These are phyloP conservation scores for Pelargonium cotyledonis DNA, from an alignment of 441 rosid genomes.

Conservation along the genomic window DNA sequence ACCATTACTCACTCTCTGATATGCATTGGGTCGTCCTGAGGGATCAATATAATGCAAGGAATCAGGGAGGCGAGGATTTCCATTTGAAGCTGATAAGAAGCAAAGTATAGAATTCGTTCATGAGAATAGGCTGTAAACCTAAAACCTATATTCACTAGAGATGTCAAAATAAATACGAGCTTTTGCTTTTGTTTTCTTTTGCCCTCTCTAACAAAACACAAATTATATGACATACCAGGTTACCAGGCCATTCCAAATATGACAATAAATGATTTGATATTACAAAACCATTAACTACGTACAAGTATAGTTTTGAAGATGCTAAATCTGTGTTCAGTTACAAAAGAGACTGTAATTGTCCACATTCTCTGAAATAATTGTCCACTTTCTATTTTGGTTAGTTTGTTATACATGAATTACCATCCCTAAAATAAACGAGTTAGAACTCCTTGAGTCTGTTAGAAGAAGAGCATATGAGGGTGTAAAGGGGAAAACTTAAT, in stretches of 20 bases:
- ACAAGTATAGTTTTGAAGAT: neutral
- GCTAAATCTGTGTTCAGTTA: neutral
- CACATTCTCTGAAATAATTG: no score
- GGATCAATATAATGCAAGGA: constrained; percentile 90
- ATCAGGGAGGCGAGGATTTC: constrained; percentile 92
- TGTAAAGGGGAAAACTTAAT: neutral
- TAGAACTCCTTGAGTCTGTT: no score
- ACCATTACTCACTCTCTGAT: constrained; percentile 57
- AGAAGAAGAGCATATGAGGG: neutral
- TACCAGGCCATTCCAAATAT: no score
- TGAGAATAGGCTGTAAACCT: constrained; percentile 2
- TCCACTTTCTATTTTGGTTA: no score
- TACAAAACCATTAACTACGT: no score
- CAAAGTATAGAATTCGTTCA: constrained; percentile 13
- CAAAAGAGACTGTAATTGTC: neutral
- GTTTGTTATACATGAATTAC: no score
- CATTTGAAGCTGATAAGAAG: constrained; percentile 73
- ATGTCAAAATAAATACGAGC: no score
- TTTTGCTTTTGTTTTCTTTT: no score
- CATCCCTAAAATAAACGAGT: no score
- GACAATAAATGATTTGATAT: no score
- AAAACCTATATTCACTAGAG: neutral
- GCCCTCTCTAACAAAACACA: no score
- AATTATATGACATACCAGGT: no score
- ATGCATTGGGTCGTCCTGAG: constrained; percentile 71